Evolutionary conservation across 805 yeast species (phyloP).

Genomic region (Blastobotrys parvus): DNA sequence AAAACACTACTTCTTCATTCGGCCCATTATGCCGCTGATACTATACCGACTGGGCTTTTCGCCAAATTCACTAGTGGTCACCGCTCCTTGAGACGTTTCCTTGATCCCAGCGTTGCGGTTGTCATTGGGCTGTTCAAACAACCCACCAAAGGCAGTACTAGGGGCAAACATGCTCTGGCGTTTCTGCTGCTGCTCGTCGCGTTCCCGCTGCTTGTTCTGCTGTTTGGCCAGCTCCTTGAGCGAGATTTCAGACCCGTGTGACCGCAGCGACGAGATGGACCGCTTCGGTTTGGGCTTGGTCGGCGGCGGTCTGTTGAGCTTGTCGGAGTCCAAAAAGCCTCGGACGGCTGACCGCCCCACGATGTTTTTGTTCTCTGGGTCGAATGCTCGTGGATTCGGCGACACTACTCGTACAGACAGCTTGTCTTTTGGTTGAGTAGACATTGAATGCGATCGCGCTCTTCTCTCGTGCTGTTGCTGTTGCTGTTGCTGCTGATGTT

Average conservation of each 20-base stretch:
- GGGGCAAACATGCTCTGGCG: no score
- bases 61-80: not conserved
- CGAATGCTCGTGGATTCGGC: slow-evolving; percentile 6
- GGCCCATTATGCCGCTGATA: slow-evolving; percentile 16
- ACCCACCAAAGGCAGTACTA: no score
- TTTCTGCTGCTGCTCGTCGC: not conserved
- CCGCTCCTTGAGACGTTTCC: not conserved
- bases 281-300: not conserved
- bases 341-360: slow-evolving; percentile 7
- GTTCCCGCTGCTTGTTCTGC: not conserved
- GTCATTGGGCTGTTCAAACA: no score
- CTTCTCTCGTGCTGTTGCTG: no score
- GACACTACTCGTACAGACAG: not conserved
- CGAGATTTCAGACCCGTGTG: no score
- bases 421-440: not conserved
- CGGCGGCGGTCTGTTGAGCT: no score
- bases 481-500: not conserved
- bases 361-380: slow-evolving; percentile 12
- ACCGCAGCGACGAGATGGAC: not conserved
- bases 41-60: slow-evolving; percentile 15
- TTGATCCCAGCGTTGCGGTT: not conserved
- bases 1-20: slow-evolving; percentile 14
- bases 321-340: slow-evolving; percentile 7
- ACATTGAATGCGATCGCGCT: not conserved
- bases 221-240: no score